Conservation (phyloP, 768 basidiomycete species). For the Pleurotus sapidus region DNA sequence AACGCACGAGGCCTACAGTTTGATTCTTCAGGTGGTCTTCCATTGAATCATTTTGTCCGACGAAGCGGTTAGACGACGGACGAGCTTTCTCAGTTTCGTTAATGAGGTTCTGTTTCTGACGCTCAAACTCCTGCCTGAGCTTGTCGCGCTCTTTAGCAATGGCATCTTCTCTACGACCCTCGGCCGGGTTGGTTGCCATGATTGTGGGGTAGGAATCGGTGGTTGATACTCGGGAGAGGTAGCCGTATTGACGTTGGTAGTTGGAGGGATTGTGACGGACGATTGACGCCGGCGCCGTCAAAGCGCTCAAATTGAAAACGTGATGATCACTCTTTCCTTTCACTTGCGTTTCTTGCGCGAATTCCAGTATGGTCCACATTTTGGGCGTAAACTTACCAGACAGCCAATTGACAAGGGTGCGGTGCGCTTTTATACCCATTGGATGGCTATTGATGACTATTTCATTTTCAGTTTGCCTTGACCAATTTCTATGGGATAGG, state of each 20-base stretch:
- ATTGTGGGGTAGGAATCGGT: slow-evolving; percentile 3
- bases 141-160: slow-evolving; percentile 80
- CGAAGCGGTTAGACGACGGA: slow-evolving; percentile 84
- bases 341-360: background rate
- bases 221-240: too few relatives aligned
- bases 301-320: background rate
- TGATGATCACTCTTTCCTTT: background rate
- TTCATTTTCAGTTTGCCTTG: slow-evolving; percentile 77
- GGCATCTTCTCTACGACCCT: slow-evolving; percentile 84
- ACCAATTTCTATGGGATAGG: slow-evolving; percentile 90
- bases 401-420: slow-evolving; percentile 70
- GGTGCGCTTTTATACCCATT: slow-evolving; percentile 15
- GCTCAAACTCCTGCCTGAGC: slow-evolving; percentile 78
- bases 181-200: slow-evolving; percentile 77
- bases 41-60: slow-evolving; percentile 91
- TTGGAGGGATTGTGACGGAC: too few relatives aligned
- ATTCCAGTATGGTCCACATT: slow-evolving; percentile 72
- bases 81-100: slow-evolving; percentile 92
- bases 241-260: too few relatives aligned
- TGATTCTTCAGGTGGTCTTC: slow-evolving; percentile 90
- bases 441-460: background rate
- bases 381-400: slow-evolving; percentile 85
- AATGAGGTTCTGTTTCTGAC: slow-evolving; percentile 77
- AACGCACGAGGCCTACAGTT: slow-evolving; percentile 86
- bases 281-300: too few relatives aligned